Percentiles rank a stretch among this genome's conserved stretches.
Evolutionary conservation across 306 rosid genomes (phyloP).

Genomic region (Cucumis sativus): DNA sequence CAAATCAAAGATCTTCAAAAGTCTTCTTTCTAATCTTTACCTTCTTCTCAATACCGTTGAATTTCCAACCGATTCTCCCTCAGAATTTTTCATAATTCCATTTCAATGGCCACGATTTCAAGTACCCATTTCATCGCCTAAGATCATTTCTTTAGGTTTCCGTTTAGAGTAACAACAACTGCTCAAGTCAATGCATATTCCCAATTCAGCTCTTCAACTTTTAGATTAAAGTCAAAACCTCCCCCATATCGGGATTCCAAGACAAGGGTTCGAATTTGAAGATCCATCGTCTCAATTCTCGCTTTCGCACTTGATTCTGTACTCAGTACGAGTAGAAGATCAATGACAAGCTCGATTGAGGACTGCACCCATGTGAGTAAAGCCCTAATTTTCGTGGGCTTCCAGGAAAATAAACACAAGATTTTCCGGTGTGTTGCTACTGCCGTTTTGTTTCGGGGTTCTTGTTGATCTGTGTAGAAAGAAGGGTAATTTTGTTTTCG

Average conservation of each 20-base stretch:
- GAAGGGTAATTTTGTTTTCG: slow-evolving; percentile 1
- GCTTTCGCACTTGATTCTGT: slow-evolving; percentile 2
- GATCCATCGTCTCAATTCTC: neutral
- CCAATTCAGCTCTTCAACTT: neutral
- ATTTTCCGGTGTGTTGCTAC: neutral
- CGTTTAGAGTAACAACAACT: neutral
- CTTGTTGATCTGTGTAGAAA: neutral
- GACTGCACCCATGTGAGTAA: neutral
- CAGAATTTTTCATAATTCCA: neutral
- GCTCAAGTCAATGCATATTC: neutral
- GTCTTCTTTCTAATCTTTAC: neutral
- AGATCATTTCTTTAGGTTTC: neutral
- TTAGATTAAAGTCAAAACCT: neutral
- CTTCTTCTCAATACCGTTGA: neutral
- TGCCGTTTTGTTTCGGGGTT: neutral
- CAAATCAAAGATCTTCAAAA: neutral
- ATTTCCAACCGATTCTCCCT: neutral
- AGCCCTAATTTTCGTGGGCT: slow-evolving; percentile 1
- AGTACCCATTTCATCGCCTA: neutral
- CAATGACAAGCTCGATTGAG: slow-evolving; percentile 1
- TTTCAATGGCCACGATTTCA: neutral
- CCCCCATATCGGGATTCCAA: neutral
- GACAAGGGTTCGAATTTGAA: slow-evolving; percentile 4
- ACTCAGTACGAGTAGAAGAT: neutral
- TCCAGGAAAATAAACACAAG: neutral